phyloP scores from a whole-genome alignment of 2,329 filamentous ascomycete species.

The Pestalotiopsis sp. region DNA sequence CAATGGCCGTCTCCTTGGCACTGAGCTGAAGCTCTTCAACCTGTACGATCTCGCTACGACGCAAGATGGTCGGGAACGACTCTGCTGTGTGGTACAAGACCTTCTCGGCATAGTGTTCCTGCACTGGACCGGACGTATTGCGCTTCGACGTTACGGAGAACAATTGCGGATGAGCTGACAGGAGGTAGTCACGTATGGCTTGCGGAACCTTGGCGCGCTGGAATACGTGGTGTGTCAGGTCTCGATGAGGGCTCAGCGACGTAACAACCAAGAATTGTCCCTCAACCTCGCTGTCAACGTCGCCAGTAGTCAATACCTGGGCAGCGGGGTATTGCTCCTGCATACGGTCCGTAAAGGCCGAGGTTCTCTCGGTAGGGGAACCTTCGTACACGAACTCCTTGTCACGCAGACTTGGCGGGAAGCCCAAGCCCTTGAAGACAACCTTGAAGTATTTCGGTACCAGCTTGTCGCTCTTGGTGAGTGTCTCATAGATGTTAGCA shows the following conservation, averaged over 20 bases:
- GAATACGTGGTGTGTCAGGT: conserved; percentile 81
- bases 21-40: conserved; percentile 68
- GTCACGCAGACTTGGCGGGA: conserved; percentile 78
- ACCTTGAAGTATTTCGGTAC: conserved; percentile 91
- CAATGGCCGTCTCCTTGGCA: conserved; percentile 84
- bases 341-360: conserved; percentile 87
- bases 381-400: conserved; percentile 95
- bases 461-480: conserved; percentile 78
- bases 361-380: conserved; percentile 72
- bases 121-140: conserved; percentile 67
- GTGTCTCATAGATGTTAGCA: conserved; percentile 87
- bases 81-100: conserved; percentile 82
- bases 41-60: conserved; percentile 81
- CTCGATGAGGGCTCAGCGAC: conserved; percentile 78
- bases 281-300: conserved; percentile 77
- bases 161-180: conserved; percentile 74
- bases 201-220: conserved; percentile 85
- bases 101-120: conserved; percentile 82
- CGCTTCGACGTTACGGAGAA: conserved; percentile 80
- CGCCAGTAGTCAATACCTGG: conserved; percentile 73
- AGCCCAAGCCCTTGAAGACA: conserved; percentile 85
- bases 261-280: conserved; percentile 89
- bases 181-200: conserved; percentile 81
- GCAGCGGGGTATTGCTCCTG: conserved; percentile 88
- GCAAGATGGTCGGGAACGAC: conserved; percentile 86